Percentiles rank a stretch among this genome's conserved stretches.
Conservation (phyloP, 441 rosid genomes). For the Gossypium gossypioides region DNA sequence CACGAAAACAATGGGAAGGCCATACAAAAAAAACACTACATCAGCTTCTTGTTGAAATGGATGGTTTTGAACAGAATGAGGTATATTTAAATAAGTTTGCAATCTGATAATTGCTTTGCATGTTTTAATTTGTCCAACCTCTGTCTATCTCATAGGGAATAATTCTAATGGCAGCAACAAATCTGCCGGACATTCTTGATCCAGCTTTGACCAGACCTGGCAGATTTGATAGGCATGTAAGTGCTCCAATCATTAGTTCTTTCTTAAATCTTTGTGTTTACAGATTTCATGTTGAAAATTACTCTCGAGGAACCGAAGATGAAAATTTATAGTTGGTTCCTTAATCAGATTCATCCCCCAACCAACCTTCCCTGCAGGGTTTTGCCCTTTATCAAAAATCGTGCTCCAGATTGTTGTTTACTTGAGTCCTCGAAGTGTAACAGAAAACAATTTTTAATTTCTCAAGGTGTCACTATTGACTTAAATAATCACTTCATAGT, state of each 20-base stretch:
- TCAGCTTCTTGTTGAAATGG: constrained; percentile 96
- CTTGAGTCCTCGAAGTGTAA: not conserved
- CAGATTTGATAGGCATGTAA: constrained; percentile 96
- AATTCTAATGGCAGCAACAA: constrained; percentile 96
- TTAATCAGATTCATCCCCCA: not conserved
- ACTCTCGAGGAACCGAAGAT: not conserved
- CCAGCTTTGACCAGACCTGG: constrained; percentile 99
- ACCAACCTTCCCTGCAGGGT: not conserved
- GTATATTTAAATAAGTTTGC: constrained; percentile 27
- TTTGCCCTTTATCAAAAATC: not conserved
- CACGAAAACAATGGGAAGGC: constrained; percentile 98
- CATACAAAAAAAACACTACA: constrained; percentile 96
- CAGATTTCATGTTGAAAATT: not conserved
- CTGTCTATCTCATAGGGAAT: constrained; percentile 54
- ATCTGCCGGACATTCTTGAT: constrained; percentile 95
- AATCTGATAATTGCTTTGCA: constrained; percentile 1
- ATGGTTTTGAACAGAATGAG: constrained; percentile 97
- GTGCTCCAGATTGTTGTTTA: not conserved
- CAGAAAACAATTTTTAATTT: not conserved
- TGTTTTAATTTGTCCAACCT: constrained; percentile 13
- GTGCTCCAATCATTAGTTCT: constrained; percentile 22
- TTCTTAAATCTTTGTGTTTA: not conserved
- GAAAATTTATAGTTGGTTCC: not conserved
- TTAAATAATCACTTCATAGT: not conserved
- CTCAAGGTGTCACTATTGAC: not conserved